phyloP scores from a whole-genome alignment of 345 rosid genomes.

The Raphanus sativus region DNA sequence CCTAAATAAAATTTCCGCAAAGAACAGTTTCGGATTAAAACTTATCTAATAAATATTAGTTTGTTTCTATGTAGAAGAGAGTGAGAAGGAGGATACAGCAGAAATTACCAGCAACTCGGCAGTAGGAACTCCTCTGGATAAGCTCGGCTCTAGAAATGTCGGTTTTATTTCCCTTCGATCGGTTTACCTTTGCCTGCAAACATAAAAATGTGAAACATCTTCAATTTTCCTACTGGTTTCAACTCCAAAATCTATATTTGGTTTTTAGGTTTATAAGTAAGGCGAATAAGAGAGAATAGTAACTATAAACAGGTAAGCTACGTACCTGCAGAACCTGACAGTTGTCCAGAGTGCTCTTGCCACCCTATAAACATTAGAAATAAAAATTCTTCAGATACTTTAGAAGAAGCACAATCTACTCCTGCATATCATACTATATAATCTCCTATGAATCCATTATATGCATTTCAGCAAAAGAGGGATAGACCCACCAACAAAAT shows the following conservation, averaged over 20 bases:
- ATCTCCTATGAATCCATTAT: not conserved
- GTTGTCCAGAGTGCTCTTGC: conserved; percentile 87
- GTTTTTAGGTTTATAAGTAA: not conserved
- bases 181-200: conserved; percentile 76
- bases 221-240: not conserved
- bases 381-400: not conserved
- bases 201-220: not conserved
- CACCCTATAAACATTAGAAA: conserved; percentile 56
- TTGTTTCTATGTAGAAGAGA: not conserved
- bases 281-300: not conserved
- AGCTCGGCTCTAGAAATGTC: conserved; percentile 84
- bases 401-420: not conserved
- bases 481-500: not conserved
- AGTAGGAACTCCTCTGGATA: conserved; percentile 79
- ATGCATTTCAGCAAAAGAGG: not conserved
- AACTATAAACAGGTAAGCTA: not conserved
- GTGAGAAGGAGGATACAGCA: not conserved
- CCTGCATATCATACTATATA: not conserved
- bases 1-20: conserved; percentile 36
- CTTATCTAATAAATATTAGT: not conserved
- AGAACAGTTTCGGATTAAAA: conserved; percentile 1
- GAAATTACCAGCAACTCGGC: conserved; percentile 78
- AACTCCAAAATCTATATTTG: not conserved
- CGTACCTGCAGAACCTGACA: conserved; percentile 94
- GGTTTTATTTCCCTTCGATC: conserved; percentile 84